Evolutionary conservation across 306 rosid genomes (phyloP).

Genomic region (Citrullus colocynthis): DNA sequence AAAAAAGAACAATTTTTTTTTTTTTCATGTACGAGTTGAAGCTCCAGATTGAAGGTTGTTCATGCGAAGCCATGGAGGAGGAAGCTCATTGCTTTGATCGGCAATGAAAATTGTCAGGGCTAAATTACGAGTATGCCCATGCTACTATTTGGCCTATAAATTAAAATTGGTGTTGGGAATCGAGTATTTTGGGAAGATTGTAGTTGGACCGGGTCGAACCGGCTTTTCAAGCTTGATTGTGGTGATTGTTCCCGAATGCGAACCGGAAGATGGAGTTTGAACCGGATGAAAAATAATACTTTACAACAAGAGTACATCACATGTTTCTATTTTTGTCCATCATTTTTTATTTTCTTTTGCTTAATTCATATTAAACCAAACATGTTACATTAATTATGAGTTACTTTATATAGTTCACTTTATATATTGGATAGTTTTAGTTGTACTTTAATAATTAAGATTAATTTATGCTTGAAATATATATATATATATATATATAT

Average conservation of each 20-base stretch:
- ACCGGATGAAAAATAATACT: background rate
- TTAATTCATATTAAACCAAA: background rate
- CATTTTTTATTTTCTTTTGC: no score
- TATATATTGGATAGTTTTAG: no score
- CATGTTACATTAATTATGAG: background rate
- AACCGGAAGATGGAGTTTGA: background rate
- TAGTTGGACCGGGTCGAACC: constrained; percentile 19
- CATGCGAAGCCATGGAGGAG: constrained; percentile 60
- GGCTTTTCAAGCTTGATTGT: background rate
- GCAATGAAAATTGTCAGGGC: constrained; percentile 32
- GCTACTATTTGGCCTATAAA: background rate
- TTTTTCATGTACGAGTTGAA: constrained; percentile 29
- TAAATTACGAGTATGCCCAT: constrained; percentile 43
- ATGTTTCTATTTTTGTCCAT: background rate
- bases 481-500: no score
- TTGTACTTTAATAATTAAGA: background rate
- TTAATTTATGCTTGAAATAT: background rate
- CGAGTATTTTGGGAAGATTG: constrained; percentile 14
- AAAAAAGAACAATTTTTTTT: background rate
- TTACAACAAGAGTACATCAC: no score
- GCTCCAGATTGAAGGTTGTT: constrained; percentile 59
- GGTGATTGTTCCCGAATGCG: background rate
- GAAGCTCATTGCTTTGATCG: constrained; percentile 82
- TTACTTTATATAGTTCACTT: background rate
- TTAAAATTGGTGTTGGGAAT: background rate